These are phyloP conservation scores for Fusarium bulbicola DNA, from an alignment of 2,329 filamentous ascomycete species.

Conservation along the genomic window DNA sequence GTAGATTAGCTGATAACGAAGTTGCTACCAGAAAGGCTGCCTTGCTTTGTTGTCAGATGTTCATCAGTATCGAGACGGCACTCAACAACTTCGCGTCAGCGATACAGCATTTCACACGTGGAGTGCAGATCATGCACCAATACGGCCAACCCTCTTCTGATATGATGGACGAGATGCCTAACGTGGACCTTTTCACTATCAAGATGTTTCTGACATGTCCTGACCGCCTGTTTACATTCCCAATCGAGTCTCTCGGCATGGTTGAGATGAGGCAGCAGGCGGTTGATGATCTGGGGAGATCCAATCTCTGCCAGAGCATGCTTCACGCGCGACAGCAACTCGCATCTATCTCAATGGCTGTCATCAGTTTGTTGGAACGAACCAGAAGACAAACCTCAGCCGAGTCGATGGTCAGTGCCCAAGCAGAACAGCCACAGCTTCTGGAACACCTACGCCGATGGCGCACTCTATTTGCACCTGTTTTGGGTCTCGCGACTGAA, in stretches of 20 bases:
- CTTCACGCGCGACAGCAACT: neutral
- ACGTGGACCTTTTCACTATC: neutral
- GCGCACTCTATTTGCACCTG: neutral
- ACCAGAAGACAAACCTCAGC: rapidly evolving
- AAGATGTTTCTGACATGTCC: neutral
- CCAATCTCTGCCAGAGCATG: neutral
- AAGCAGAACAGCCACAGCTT: neutral
- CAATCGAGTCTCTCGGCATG: rapidly evolving
- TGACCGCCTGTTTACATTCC: neutral
- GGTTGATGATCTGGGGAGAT: too few species aligned
- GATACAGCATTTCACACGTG: neutral
- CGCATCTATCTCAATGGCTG: neutral
- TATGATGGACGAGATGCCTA: neutral
- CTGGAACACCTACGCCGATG: rapidly evolving
- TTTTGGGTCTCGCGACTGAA: neutral
- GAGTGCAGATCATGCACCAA: neutral
- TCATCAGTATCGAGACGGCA: neutral
- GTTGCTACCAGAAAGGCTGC: neutral
- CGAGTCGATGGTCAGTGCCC: neutral
- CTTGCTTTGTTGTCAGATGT: rapidly evolving
- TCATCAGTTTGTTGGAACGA: neutral
- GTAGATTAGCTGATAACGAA: neutral
- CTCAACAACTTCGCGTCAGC: neutral
- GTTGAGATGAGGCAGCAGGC: rapidly evolving
- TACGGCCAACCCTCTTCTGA: too few species aligned